Evolutionary conservation across 495 filamentous ascomycete genomes (phyloP), one percentile per base, ranked within the genome.

Genomic region (Aspergillus sclerotiicarbonarius): DNA sequence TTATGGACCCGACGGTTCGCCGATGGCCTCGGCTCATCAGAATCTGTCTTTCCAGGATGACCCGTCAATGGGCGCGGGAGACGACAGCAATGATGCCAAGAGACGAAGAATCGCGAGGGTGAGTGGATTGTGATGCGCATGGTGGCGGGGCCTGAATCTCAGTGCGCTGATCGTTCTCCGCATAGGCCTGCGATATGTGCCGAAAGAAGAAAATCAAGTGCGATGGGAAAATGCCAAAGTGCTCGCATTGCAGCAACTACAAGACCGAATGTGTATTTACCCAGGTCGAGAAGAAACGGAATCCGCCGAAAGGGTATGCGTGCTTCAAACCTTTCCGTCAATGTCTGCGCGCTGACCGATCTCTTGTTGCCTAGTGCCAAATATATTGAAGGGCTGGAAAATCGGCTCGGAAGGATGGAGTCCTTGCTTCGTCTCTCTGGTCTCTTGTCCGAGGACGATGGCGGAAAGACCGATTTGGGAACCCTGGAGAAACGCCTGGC

Each of bases 201-300:
- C 85, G 94, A 61, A 97, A 96, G 77, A 98, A 98, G 80, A 98
- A 98, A 82, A 98, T 98, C 68, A 98, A 98, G 75, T 98, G 94
- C 73, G 95, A 98, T 68, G 94, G 94, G 51, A 96, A 95, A 74
- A 85, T 94, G 71, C 94, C 95, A 39, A 85, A 90, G 56, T 98
- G 94, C 73, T 91, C 91, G 15, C 95, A 98, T 73, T 98, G 94
- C 70, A 87, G 87, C 68, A 98, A 98, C 72, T 97, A 98, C 80
- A 97, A 96, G 80, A 96, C 91, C 8, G 92, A 97, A 64, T 98
- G 94, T 67, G 84, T 98, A 54, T 98, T 96, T 67, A 98, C 94
- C 6, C 91, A 96, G 65, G 92, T 97, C 20, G 94, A 98, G 78
- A 98, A 98, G 85, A 98, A 98, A 81, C 84, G 94, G 57, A 93